These are phyloP conservation scores for Cercospora sp. DNA, from an alignment of 2,329 filamentous ascomycete genomes.

Conservation along the genomic window DNA sequence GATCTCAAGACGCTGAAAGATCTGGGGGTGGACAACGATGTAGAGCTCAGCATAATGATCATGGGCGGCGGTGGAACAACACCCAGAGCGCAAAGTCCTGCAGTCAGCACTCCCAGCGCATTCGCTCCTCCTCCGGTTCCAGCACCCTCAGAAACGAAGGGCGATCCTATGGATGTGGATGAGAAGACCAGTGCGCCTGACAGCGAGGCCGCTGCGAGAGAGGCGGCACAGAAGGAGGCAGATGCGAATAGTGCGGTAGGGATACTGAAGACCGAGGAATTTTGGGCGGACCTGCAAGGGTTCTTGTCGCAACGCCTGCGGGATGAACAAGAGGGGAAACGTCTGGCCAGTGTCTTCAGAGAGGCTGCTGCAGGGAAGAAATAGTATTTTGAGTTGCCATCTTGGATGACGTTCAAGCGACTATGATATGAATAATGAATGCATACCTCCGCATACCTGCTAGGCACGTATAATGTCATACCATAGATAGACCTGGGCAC, in stretches of 20 bases:
- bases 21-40: conserved; percentile 50
- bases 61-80: conserved; percentile 59
- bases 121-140: conserved; percentile 36
- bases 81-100: conserved; percentile 43
- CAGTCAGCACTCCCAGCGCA: conserved; percentile 36
- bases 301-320: conserved; percentile 79
- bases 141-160: conserved; percentile 31
- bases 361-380: conserved; percentile 14
- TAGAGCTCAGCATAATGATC: conserved; percentile 87
- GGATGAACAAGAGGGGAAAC: conserved; percentile 65
- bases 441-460: not conserved
- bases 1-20: conserved; percentile 40
- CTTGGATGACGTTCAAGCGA: conserved; percentile 1
- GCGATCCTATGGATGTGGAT: conserved; percentile 39
- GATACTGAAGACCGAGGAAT: conserved; percentile 68
- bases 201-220: conserved; percentile 40
- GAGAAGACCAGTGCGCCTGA: conserved; percentile 33
- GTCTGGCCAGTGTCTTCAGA: conserved; percentile 64
- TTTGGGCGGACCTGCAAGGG: conserved; percentile 82
- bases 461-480: not conserved
- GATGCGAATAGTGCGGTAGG: conserved; percentile 48
- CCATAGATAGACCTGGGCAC: not conserved
- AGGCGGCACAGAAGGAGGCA: conserved; percentile 56
- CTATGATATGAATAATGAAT: conserved; percentile 3
- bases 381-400: conserved; percentile 3